A percentile compares a stretch with the other conserved stretches of the same genome.
Evolutionary conservation across 2,329 filamentous ascomycete genomes (phyloP).

Genomic region (Ambrosiella beaveri): DNA sequence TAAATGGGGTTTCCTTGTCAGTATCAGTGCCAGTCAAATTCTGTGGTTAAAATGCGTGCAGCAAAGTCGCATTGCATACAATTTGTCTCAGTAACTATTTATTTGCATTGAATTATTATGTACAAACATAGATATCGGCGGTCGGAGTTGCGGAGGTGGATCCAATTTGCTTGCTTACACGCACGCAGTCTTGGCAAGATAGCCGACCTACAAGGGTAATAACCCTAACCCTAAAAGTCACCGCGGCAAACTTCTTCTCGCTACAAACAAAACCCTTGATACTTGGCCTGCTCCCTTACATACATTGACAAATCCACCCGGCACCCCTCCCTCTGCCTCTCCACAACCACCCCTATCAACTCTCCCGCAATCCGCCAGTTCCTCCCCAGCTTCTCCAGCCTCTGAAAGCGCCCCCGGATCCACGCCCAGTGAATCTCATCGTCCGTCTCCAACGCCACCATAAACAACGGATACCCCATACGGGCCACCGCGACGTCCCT

Average conservation of each 20-base stretch:
- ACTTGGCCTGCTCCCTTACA: background rate
- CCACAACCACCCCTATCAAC: background rate
- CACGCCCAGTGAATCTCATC: background rate
- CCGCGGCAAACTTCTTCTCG: background rate
- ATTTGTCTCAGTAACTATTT: too few species aligned
- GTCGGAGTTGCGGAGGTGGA: too few species aligned
- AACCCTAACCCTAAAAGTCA: background rate
- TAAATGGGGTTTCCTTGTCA: too few species aligned
- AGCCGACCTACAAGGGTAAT: background rate
- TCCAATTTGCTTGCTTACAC: too few species aligned
- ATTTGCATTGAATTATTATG: too few species aligned
- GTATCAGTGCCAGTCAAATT: too few species aligned
- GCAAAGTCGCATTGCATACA: too few species aligned
- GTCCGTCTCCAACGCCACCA: background rate
- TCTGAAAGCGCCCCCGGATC: background rate
- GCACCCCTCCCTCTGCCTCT: background rate
- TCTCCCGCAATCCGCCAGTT: background rate
- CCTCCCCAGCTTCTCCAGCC: background rate
- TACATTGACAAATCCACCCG: background rate
- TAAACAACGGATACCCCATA: background rate
- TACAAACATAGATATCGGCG: too few species aligned
- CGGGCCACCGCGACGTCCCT: background rate
- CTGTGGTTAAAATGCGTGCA: too few species aligned
- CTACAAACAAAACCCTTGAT: constrained; percentile 3
- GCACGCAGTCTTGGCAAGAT: background rate